Percentiles rank a stretch among this genome's conserved stretches.
Evolutionary conservation across 1,284 basidiomycete species (phyloP).

Genomic region (Fomitopsis pinicola): DNA sequence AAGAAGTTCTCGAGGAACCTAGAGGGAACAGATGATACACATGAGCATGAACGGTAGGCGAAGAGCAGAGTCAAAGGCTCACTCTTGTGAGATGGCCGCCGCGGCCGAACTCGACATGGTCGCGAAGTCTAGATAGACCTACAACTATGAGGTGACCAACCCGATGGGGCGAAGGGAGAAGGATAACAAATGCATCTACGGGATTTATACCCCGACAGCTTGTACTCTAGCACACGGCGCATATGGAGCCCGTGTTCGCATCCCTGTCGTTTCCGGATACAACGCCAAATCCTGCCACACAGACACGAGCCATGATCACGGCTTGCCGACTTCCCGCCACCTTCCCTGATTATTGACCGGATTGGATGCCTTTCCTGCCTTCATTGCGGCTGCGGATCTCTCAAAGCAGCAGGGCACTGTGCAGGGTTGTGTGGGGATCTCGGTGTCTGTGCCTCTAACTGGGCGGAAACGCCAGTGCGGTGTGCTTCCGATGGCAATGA

Average conservation of each 20-base stretch:
- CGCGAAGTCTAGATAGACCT: not conserved
- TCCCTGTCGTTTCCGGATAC: not conserved
- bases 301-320: not conserved
- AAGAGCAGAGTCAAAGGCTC: not conserved
- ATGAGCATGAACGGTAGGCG: not conserved
- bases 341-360: no score
- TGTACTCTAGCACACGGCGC: not conserved
- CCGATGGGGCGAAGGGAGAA: not conserved
- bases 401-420: no score
- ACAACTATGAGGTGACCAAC: not conserved
- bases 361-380: no score
- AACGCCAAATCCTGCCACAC: not conserved
- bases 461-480: no score
- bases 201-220: not conserved
- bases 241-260: not conserved
- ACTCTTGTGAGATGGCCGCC: not conserved
- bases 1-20: constrained; percentile 1
- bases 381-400: no score
- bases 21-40: no score
- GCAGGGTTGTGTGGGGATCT: no score
- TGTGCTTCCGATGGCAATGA: no score
- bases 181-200: not conserved
- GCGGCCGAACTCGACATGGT: not conserved
- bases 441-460: no score
- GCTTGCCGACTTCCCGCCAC: no score